Conservation (phyloP, 1,139 yeast species). For the Waltiozyma solani region DNA sequence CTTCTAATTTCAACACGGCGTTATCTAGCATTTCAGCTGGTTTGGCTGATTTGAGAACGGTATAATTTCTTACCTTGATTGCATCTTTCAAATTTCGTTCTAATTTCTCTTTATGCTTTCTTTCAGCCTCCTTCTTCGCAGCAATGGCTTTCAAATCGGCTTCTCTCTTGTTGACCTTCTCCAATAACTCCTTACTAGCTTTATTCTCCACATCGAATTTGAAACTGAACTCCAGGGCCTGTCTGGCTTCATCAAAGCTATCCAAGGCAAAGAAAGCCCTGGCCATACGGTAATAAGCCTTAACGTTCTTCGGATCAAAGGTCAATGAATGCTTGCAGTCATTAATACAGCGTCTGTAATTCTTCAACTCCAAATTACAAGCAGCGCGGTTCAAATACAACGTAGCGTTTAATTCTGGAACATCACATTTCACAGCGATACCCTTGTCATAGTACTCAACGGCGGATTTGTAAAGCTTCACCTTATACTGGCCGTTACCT, state of each 20-base stretch:
- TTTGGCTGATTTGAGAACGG: conserved; percentile 35
- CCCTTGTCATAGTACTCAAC: conserved; percentile 74
- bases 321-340: conserved; percentile 72
- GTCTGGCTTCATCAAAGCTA: conserved; percentile 62
- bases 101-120: conserved; percentile 20
- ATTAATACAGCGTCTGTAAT: conserved; percentile 77
- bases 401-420: conserved; percentile 44
- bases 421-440: conserved; percentile 56
- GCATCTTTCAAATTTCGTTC: conserved; percentile 39
- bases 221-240: conserved; percentile 56
- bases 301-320: conserved; percentile 59
- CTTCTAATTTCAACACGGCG: conserved; percentile 44
- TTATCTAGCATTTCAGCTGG: conserved; percentile 32
- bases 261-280: conserved; percentile 67
- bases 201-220: conserved; percentile 48
- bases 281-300: conserved; percentile 82
- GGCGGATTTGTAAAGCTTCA: conserved; percentile 66
- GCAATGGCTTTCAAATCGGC: conserved; percentile 18
- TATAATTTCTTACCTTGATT: conserved; percentile 42
- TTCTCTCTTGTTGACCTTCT: conserved; percentile 32
- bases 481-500: conserved; percentile 80
- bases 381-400: conserved; percentile 82
- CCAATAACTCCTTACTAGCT: conserved; percentile 36
- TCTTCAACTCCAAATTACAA: conserved; percentile 75
- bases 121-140: conserved; percentile 19